Percentiles rank a stretch among this genome's conserved stretches.
Evolutionary conservation across 768 basidiomycete species (phyloP).

Genomic region (Podaxis rugospora): DNA sequence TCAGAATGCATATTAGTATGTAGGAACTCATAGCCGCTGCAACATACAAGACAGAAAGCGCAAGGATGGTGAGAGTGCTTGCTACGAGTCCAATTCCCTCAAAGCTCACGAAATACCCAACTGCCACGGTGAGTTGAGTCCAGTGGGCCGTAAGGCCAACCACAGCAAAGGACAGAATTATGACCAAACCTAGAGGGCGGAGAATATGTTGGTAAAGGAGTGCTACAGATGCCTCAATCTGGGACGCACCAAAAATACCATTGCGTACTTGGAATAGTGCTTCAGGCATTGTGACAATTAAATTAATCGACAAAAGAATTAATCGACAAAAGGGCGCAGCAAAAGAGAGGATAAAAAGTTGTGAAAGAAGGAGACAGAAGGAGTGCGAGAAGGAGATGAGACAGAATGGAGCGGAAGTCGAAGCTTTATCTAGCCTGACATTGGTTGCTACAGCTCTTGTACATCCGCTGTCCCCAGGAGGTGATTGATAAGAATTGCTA

Average conservation of each 20-base stretch:
- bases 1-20: not conserved
- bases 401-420: not conserved
- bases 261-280: not conserved
- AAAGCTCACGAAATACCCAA: not conserved
- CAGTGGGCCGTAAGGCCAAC: not conserved
- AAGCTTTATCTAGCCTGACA: not conserved
- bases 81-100: not conserved
- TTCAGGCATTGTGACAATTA: not conserved
- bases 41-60: not conserved
- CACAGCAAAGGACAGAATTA: not conserved
- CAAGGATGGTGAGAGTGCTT: not conserved
- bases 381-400: not conserved
- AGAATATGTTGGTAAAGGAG: not conserved
- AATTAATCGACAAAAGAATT: not conserved
- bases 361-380: too few species aligned
- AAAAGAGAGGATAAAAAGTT: not conserved
- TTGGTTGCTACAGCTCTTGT: not conserved
- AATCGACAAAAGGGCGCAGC: not conserved
- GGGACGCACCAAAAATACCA: not conserved
- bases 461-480: not conserved
- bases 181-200: not conserved
- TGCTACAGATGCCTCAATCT: not conserved
- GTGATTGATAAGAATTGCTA: not conserved
- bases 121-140: not conserved
- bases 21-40: not conserved